phyloP scores from a whole-genome alignment of 176 grass and related monocot species.

The Phoenix roebelenii region DNA sequence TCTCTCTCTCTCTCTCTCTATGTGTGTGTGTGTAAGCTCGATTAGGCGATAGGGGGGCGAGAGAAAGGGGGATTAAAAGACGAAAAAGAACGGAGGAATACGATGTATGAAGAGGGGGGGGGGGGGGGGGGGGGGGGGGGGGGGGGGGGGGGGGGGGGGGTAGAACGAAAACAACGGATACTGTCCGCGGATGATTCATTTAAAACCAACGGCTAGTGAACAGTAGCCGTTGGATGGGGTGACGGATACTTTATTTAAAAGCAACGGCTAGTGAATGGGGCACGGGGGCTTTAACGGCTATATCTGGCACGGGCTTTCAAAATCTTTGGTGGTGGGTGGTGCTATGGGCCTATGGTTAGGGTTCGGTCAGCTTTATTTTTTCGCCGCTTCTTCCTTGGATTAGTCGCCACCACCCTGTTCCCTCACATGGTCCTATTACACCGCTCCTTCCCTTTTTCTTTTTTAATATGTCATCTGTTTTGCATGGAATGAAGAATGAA shows the following conservation, averaged over 20 bases:
- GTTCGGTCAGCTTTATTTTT: too few relatives aligned
- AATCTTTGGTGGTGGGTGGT: not conserved
- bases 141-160: not conserved
- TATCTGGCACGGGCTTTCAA: conserved; percentile 45
- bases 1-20: too few relatives aligned
- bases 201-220: conserved; percentile 49
- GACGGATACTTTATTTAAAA: conserved; percentile 9
- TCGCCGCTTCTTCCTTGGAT: too few relatives aligned
- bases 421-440: too few relatives aligned
- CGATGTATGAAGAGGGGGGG: conserved; percentile 8
- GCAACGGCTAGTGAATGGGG: conserved; percentile 48
- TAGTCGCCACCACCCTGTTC: too few relatives aligned
- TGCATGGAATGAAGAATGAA: too few relatives aligned
- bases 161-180: too few relatives aligned
- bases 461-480: too few relatives aligned
- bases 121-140: not conserved
- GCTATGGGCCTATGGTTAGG: too few relatives aligned
- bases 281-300: conserved; percentile 49
- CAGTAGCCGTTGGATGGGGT: conserved; percentile 18
- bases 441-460: too few relatives aligned
- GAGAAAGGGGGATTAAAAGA: not conserved
- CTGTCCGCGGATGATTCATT: conserved; percentile 1
- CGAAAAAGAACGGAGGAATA: conserved; percentile 26
- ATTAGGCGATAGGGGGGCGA: not conserved
- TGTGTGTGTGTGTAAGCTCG: too few relatives aligned